Percentiles rank a stretch among this genome's conserved stretches.
Evolutionary conservation across 129 eudicot genomes (phyloP).

Genomic region (Flaveria robusta): DNA sequence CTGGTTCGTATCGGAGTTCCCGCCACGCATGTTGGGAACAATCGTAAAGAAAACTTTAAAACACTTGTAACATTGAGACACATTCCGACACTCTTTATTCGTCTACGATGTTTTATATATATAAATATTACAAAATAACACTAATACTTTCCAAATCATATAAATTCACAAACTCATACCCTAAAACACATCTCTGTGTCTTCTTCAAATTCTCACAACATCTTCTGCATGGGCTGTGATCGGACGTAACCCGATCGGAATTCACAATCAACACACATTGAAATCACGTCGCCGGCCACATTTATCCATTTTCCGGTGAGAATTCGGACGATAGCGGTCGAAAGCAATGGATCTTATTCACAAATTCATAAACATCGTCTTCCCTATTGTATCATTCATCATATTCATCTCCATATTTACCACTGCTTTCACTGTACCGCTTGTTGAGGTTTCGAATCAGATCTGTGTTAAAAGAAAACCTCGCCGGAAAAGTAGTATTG

Average conservation of each 20-base stretch:
- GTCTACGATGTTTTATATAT: no score
- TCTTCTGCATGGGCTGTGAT: not conserved
- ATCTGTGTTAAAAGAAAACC: constrained; percentile 23
- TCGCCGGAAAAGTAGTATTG: constrained; percentile 43
- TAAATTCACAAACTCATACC: no score
- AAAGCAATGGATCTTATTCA: constrained; percentile 36
- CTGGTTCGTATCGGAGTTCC: no score
- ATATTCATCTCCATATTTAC: constrained; percentile 21
- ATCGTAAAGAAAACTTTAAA: no score
- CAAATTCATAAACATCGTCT: constrained; percentile 23
- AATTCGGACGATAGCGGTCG: not conserved
- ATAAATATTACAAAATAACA: no score
- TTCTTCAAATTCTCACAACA: no score
- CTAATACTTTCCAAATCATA: no score
- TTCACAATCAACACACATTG: not conserved
- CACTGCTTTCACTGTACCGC: constrained; percentile 18
- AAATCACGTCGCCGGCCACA: not conserved
- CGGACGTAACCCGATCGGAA: not conserved
- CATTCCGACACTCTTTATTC: no score
- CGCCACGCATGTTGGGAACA: no score
- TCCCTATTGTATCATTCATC: constrained; percentile 18
- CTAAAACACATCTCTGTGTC: no score
- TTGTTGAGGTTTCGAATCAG: constrained; percentile 7
- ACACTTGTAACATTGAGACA: no score
- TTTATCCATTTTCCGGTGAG: not conserved